Base-by-base conservation (phyloP, 2,329 filamentous ascomycete species). In the Xylaria sp. region DNA sequence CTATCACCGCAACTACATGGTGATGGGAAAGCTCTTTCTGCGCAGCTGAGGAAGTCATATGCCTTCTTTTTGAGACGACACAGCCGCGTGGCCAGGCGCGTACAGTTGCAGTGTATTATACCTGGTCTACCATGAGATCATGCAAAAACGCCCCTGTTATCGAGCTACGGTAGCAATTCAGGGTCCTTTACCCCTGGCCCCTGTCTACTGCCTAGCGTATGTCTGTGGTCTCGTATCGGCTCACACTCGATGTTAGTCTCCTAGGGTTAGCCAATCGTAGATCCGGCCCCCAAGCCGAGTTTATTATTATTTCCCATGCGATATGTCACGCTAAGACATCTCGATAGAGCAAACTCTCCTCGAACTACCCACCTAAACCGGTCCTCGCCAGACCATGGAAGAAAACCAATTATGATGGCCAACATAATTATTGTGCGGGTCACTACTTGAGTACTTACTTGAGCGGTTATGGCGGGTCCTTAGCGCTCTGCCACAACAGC, bases 171-270 rank as follows among this genome's bases (percentile, higher is more conserved):
- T 52, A 44, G 52, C 51, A 58, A 57, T 64, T 34, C 55, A 61
- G 64, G 55, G 57, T 65, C 52, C 25, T 56, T 15, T 3, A 50
- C 50, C 61, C 60, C 59, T 63, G 28, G 28, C 39, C 68, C 68
- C 65, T 68, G 68, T 65, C 59, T 56, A 50, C 25, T 23, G 23
- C 34, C 15, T 48, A 32, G 32, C 28, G 25, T 46, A 44, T 41
- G 56, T 59, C 39, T 58, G 56, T 44, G n/a, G 56, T 50, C 66
- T 70, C 66, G 69, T 69, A 65, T 69, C 28, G 62, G 63, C 62
- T 66, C 61, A 20, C 65, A 20, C 54, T 60, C 54, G 65, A 48
- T 66, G 50, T 65, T 71, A 65, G 62, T 57, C 62, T 46, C 62
- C 69, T 32, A 69, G 46, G 32, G 28, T 44, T 56, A 32, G 20